These are phyloP conservation scores for Tetrahymena thermophila DNA, from an alignment of 73 alveolate genomes.

Conservation along the genomic window DNA sequence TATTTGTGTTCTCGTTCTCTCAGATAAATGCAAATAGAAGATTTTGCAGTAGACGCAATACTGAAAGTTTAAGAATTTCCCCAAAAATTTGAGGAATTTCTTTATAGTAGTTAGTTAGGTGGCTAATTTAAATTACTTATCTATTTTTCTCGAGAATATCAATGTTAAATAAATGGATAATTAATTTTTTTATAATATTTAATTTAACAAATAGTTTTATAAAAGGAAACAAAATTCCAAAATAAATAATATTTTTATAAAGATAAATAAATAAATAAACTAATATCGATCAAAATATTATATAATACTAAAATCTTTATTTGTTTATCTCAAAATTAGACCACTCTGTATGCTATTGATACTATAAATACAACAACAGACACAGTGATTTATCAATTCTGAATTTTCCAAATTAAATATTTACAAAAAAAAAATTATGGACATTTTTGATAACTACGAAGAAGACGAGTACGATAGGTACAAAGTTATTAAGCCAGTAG, in stretches of 20 bases:
- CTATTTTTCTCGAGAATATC: background rate
- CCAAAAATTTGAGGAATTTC: background rate
- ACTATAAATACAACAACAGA: background rate
- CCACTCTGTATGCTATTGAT: background rate
- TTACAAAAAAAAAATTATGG: background rate
- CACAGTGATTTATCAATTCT: background rate
- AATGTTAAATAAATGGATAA: background rate
- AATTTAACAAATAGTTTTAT: background rate
- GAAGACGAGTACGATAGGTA: background rate
- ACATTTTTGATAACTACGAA: background rate
- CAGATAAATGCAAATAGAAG: background rate
- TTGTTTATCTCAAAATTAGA: background rate
- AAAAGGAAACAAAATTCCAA: background rate
- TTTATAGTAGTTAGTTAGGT: background rate
- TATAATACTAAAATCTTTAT: background rate
- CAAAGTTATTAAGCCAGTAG: background rate
- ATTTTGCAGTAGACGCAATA: background rate
- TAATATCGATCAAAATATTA: background rate
- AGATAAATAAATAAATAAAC: background rate
- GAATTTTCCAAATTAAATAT: background rate
- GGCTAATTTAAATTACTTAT: no score
- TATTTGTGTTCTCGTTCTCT: background rate
- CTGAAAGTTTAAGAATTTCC: background rate
- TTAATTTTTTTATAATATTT: no score
- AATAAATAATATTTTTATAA: no score